These are phyloP conservation scores for Beauveria rudraprayagi DNA, from an alignment of 2,329 filamentous ascomycete genomes.

Conservation along the genomic window DNA sequence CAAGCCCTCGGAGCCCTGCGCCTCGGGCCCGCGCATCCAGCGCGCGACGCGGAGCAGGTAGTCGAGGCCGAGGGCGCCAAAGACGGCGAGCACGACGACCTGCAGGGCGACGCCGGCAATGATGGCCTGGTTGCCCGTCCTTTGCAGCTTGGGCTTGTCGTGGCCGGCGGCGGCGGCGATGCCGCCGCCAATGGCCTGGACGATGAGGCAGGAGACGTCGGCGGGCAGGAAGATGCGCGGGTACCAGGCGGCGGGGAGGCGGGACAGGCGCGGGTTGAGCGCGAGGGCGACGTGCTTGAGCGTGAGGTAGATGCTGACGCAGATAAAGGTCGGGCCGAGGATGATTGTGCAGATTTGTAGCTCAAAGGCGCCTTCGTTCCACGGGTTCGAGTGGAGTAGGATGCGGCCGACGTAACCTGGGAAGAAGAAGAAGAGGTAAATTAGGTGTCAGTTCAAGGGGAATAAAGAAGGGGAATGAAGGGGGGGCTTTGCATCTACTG, in stretches of 20 bases:
- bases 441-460: not conserved
- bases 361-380: constrained; percentile 45
- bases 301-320: constrained; percentile 56
- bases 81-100: constrained; percentile 40
- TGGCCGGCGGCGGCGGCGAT: constrained; percentile 42
- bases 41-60: constrained; percentile 35
- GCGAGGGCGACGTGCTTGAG: constrained; percentile 50
- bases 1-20: constrained; percentile 22
- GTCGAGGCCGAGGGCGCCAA: constrained; percentile 36
- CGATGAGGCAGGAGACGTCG: constrained; percentile 49
- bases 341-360: constrained; percentile 53
- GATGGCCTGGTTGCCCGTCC: constrained; percentile 42
- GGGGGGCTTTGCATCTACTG: too few relatives aligned
- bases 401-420: constrained; percentile 46
- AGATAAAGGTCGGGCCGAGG: constrained; percentile 52
- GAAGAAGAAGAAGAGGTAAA: not conserved
- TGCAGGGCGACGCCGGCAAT: constrained; percentile 47
- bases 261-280: constrained; percentile 41
- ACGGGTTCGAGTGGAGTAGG: constrained; percentile 45
- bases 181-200: constrained; percentile 51
- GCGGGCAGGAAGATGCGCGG: constrained; percentile 51
- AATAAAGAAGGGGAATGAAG: too few relatives aligned
- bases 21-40: constrained; percentile 28
- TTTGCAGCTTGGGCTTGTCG: constrained; percentile 30
- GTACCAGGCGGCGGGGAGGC: constrained; percentile 42